Conservation (phyloP, 306 rosid genomes). For the Calophaca sinica region DNA sequence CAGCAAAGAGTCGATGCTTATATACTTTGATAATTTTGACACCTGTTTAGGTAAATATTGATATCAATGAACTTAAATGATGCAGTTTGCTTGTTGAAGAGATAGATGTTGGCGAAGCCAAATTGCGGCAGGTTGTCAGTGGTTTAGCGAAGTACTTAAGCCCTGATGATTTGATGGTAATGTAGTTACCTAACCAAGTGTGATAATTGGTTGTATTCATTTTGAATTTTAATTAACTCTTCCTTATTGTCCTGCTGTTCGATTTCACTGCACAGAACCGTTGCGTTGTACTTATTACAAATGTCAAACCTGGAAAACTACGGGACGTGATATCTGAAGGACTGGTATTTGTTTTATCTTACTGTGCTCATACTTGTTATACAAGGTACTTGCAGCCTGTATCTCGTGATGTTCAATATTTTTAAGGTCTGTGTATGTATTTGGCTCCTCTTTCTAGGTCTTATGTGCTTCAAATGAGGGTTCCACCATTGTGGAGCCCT, state of each 20-base stretch:
- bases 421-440: slow-evolving; percentile 20
- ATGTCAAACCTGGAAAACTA: slow-evolving; percentile 96
- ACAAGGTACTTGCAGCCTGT: slow-evolving; percentile 23
- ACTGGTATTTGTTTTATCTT: slow-evolving; percentile 60
- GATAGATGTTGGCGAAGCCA: slow-evolving; percentile 91
- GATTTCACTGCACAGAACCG: slow-evolving; percentile 67
- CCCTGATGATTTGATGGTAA: slow-evolving; percentile 88
- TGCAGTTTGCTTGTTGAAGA: slow-evolving; percentile 95
- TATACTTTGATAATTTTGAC: slow-evolving; percentile 34
- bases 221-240: slow-evolving; percentile 19
- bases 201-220: slow-evolving; percentile 21
- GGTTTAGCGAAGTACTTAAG: slow-evolving; percentile 85
- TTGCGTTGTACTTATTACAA: slow-evolving; percentile 81
- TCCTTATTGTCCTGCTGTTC: slow-evolving; percentile 33
- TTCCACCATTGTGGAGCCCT: slow-evolving; percentile 81
- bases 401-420: slow-evolving; percentile 24
- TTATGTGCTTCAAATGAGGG: slow-evolving; percentile 91
- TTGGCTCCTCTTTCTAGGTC: slow-evolving; percentile 63
- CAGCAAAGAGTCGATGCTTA: slow-evolving; percentile 5
- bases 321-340: slow-evolving; percentile 97
- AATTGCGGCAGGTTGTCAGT: slow-evolving; percentile 90
- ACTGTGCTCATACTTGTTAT: slow-evolving; percentile 21
- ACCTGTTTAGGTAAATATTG: slow-evolving; percentile 34
- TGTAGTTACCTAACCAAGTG: slow-evolving; percentile 33
- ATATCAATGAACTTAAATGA: slow-evolving; percentile 30